Evolutionary conservation across 2,329 filamentous ascomycete genomes (phyloP).

Genomic region (Colletotrichum shisoi): DNA sequence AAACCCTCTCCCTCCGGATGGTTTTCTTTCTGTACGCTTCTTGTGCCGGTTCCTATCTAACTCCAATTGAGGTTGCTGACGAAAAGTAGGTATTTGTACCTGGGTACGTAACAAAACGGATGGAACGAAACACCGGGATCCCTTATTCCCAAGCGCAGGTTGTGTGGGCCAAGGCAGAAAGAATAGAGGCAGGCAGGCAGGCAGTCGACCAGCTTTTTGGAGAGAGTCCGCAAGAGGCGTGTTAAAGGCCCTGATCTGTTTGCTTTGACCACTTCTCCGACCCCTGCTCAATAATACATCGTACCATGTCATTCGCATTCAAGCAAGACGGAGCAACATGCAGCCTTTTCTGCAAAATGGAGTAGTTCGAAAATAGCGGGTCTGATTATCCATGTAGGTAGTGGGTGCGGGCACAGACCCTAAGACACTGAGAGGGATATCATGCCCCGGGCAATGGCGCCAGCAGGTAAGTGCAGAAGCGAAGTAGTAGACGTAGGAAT

Average conservation of each 20-base stretch:
- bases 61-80: background rate
- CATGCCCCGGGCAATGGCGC: conserved; percentile 3
- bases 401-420: conserved; percentile 28
- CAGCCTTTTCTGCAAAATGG: conserved; percentile 25
- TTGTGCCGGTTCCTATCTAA: background rate
- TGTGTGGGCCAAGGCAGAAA: background rate
- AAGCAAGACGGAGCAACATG: conserved; percentile 10
- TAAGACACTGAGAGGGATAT: conserved; percentile 19
- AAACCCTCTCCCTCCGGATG: background rate
- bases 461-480: background rate
- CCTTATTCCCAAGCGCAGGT: conserved; percentile 6
- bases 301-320: too few species aligned
- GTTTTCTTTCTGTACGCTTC: background rate
- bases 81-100: background rate
- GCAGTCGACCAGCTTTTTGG: background rate
- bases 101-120: conserved; percentile 9
- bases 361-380: conserved; percentile 18
- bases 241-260: background rate
- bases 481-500: background rate
- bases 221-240: background rate
- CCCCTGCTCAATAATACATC: conserved; percentile 14
- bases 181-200: background rate
- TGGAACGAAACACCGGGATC: conserved; percentile 5
- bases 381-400: background rate
- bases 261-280: conserved; percentile 9